Evolutionary conservation across 176 grass and related monocot genomes (phyloP).

Genomic region (Musa beccarii): DNA sequence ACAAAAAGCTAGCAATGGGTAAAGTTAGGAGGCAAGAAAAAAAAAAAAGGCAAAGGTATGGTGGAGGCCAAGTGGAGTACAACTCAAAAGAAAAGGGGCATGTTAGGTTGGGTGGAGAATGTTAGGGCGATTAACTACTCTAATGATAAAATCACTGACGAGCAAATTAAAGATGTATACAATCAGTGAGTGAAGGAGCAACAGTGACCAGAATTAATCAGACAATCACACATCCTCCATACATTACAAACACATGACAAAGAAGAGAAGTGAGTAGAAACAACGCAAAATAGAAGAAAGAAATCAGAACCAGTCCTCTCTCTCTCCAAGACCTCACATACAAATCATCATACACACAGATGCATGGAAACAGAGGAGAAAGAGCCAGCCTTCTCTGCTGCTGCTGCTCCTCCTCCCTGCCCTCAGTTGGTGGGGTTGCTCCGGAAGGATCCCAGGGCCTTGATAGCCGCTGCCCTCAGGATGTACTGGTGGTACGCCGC

Average conservation of each 20-base stretch:
- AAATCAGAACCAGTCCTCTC: too few relatives aligned
- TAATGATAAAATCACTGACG: neutral
- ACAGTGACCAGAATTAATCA: too few relatives aligned
- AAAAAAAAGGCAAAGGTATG: too few relatives aligned
- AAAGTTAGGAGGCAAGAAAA: too few relatives aligned
- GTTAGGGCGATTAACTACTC: neutral
- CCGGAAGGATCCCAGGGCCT: constrained; percentile 3
- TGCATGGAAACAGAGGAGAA: neutral
- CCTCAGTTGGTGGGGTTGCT: constrained; percentile 3
- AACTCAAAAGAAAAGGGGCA: too few relatives aligned
- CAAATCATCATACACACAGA: neutral
- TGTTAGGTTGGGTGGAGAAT: too few relatives aligned
- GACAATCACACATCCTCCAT: too few relatives aligned
- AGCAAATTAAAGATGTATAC: neutral
- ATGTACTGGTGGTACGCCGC: constrained; percentile 8
- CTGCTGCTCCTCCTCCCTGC: neutral
- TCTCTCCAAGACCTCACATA: neutral
- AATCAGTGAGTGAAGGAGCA: neutral
- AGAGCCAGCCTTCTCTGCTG: neutral
- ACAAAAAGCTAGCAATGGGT: too few relatives aligned
- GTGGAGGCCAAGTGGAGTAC: too few relatives aligned
- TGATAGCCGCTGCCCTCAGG: constrained; percentile 4
- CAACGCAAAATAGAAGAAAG: neutral
- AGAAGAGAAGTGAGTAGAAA: neutral
- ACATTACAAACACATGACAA: too few relatives aligned